Evolutionary conservation across 2,329 filamentous ascomycete species (phyloP).

Genomic region (Claviceps sp.): DNA sequence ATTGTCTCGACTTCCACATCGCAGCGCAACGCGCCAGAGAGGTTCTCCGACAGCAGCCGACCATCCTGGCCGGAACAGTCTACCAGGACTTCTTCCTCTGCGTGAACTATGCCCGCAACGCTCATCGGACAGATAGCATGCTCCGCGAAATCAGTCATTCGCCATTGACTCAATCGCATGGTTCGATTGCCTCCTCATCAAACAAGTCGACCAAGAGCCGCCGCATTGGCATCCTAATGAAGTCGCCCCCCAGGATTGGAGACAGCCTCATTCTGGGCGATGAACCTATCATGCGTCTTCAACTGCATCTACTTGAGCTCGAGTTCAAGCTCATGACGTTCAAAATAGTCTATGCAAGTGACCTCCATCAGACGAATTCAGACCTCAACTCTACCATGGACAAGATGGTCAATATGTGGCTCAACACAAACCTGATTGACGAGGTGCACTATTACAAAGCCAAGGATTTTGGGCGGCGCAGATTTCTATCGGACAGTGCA

Average conservation of each 20-base stretch:
- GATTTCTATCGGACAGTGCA: constrained; percentile 3
- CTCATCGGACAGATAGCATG: constrained; percentile 8
- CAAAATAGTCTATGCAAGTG: constrained; percentile 17
- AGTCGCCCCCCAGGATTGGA: constrained; percentile 11
- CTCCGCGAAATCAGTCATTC: constrained; percentile 11
- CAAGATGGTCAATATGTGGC: constrained; percentile 16
- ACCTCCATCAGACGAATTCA: constrained; percentile 10
- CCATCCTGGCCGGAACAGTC: constrained; percentile 8
- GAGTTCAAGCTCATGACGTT: constrained; percentile 17
- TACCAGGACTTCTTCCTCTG: constrained; percentile 18
- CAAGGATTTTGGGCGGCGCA: constrained; percentile 15
- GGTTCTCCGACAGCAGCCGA: constrained; percentile 13
- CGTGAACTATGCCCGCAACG: constrained; percentile 16
- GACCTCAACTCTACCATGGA: constrained; percentile 13
- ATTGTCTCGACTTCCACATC: constrained; percentile 14
- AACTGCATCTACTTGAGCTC: constrained; percentile 16
- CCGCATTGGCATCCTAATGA: constrained; percentile 9
- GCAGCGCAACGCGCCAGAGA: constrained; percentile 17
- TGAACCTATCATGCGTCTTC: constrained; percentile 14
- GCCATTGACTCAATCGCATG: constrained; percentile 11
- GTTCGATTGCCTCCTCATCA: constrained; percentile 11
- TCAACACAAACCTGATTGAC: constrained; percentile 16
- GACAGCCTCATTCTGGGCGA: constrained; percentile 11
- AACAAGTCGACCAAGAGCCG: constrained; percentile 11
- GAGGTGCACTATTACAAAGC: constrained; percentile 16